phyloP scores from a whole-genome alignment of 345 rosid species.

The Rhodamnia argentea region DNA sequence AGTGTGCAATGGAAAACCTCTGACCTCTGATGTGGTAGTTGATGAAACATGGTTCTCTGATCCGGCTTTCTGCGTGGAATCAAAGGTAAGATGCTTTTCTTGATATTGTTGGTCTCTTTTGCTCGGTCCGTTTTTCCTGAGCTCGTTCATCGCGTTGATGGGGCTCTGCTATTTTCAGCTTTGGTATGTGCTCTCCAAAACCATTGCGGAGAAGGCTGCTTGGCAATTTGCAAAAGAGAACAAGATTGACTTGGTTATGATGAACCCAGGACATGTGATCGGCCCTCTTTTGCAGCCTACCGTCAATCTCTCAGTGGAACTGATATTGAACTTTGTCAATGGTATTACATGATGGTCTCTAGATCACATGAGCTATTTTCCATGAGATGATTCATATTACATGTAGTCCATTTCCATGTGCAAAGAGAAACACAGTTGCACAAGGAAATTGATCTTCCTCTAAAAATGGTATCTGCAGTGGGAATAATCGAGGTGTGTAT shows the following conservation, averaged over 20 bases:
- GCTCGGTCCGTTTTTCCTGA: neutral
- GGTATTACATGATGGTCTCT: neutral
- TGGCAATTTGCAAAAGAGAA: conserved; percentile 1
- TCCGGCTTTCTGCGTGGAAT: conserved; percentile 3
- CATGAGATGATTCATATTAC: neutral
- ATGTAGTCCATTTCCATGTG: neutral
- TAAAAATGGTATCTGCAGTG: neutral
- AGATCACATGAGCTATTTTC: neutral
- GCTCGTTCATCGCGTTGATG: neutral
- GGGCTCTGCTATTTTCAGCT: neutral
- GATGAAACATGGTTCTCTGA: conserved; percentile 26
- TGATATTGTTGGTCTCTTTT: neutral
- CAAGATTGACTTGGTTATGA: neutral
- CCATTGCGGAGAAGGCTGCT: conserved; percentile 5
- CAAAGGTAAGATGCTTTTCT: neutral
- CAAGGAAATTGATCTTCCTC: neutral
- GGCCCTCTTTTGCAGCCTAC: conserved; percentile 7
- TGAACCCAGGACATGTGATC: conserved; percentile 5
- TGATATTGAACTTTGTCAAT: neutral
- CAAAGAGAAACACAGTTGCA: neutral
- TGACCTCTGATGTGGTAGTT: conserved; percentile 3
- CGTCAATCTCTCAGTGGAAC: neutral
- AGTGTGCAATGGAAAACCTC: neutral
- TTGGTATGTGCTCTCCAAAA: conserved; percentile 8
- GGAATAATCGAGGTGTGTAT: neutral